phyloP scores from a whole-genome alignment of 805 yeast species.

The Scheffersomyces stipitis region DNA sequence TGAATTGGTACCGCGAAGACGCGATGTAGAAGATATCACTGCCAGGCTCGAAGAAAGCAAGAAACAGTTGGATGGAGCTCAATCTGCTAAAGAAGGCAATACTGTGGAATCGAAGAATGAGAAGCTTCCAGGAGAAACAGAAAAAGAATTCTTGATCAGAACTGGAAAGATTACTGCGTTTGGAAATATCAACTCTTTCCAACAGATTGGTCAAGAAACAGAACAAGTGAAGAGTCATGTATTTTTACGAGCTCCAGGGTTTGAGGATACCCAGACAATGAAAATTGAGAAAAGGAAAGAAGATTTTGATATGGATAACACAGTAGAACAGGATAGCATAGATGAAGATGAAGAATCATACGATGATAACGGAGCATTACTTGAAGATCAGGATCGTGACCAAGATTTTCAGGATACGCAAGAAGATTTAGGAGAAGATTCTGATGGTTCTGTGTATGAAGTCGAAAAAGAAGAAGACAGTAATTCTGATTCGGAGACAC shows the following conservation, averaged over 20 bases:
- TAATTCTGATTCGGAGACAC: background rate
- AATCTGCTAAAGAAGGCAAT: conserved; percentile 13
- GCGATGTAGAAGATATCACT: conserved; percentile 60
- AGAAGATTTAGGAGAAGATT: conserved; percentile 4
- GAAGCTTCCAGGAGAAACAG: conserved; percentile 68
- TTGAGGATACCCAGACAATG: conserved; percentile 14
- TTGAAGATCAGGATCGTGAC: conserved; percentile 6
- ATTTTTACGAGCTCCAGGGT: conserved; percentile 51
- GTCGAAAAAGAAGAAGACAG: conserved; percentile 6
- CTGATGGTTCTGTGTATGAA: conserved; percentile 7
- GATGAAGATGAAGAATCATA: conserved; percentile 12
- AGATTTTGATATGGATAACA: conserved; percentile 12
- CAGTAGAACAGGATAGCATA: conserved; percentile 8
- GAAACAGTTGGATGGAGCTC: conserved; percentile 40
- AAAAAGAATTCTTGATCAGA: conserved; percentile 76
- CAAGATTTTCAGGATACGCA: conserved; percentile 19
- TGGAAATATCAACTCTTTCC: conserved; percentile 66
- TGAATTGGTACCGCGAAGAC: conserved; percentile 53
- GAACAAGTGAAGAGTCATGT: conserved; percentile 37
- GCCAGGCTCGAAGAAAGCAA: conserved; percentile 32
- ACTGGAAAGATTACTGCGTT: conserved; percentile 95
- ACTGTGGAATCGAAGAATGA: conserved; percentile 19
- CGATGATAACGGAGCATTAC: conserved; percentile 1
- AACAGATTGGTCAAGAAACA: conserved; percentile 26
- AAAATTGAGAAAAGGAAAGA: conserved; percentile 10